A percentile compares a stretch with the other conserved stretches of the same genome.
Conservation (phyloP, 2,329 filamentous ascomycete genomes). For the Cordyceps tenuipes region DNA sequence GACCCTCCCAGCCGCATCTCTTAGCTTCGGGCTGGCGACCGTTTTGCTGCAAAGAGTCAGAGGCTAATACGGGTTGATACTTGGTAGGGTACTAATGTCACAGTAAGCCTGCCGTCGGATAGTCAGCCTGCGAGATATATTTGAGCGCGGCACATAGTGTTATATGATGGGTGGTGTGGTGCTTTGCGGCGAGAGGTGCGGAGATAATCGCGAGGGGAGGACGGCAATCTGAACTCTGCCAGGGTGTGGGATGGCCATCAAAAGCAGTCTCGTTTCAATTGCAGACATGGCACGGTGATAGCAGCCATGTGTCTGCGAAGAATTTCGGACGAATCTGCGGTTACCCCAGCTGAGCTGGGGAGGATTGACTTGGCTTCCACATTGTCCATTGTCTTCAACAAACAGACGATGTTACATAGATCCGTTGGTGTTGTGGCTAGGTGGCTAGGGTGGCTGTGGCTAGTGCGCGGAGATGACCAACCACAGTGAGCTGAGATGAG, state of each 20-base stretch:
- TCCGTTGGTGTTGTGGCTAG: too few relatives aligned
- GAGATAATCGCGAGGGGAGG: not conserved
- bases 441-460: too few relatives aligned
- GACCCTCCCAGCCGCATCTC: conserved; percentile 1
- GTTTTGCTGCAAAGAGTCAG: not conserved
- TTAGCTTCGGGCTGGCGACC: not conserved
- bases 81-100: not conserved
- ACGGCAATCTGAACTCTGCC: not conserved
- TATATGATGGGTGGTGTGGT: not conserved
- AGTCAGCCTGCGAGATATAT: not conserved
- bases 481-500: not conserved
- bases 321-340: not conserved
- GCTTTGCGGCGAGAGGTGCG: not conserved
- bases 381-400: not conserved
- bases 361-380: not conserved
- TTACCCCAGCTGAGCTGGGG: not conserved
- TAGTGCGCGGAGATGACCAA: not conserved
- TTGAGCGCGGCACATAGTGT: not conserved
- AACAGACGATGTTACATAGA: not conserved
- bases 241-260: not conserved
- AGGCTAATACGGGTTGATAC: not conserved
- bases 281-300: too few relatives aligned
- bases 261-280: too few relatives aligned
- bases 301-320: not conserved
- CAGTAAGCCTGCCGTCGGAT: not conserved